Base-by-base conservation (phyloP, 495 filamentous ascomycete genomes). In the Durotheca rogersii region DNA sequence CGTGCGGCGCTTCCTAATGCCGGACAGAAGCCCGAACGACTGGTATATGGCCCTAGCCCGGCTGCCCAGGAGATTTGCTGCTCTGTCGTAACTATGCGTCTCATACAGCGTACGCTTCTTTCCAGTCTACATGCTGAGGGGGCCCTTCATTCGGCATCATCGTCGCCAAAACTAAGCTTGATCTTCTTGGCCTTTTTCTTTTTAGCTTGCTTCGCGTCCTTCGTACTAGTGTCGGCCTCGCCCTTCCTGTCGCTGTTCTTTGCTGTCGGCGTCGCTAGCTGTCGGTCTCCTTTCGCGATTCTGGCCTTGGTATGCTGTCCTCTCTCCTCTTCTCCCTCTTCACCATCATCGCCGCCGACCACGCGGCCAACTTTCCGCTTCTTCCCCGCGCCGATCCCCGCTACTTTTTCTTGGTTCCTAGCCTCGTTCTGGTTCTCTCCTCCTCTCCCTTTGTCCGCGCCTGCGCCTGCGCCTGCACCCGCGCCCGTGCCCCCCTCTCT, bases 181-280 rank as follows among this genome's bases (percentile, higher is more conserved):
- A 81, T 73, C 66, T 81, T 81, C 69, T 81, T 80, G 0, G 71
- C 70, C 56, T 77, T 76, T 51, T 75, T 77, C 54, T 73, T 74
- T 41, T 51, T 59, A 1, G 36, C 48, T 34, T 44, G 32, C 42
- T 50, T 52, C 10, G 35, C 54, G 5, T 42, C 62, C 23, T 67
- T 67, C 15, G 65, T 17, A 19, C 56, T 62, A 7, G 57, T 49
- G 15, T 63, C 59, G 20, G 29, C 7, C 10, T 35, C 48, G 4
- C 50, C 43, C 16, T 48, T 20, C 12, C 54, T 47, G 12, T 17
- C 32, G 0, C 42, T 39, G 14, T 33, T 49, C 12, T 36, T 36
- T 44, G 19, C 23, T 20, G 39, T 12, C 11, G 4, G 45, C 29
- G 41, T 27, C 9, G 4, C 23, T 27, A 27, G 23, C 23, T 9